Evolutionary conservation across 441 rosid genomes (phyloP), one percentile per base, ranked within the genome.

Genomic region (Erodium trifolium): DNA sequence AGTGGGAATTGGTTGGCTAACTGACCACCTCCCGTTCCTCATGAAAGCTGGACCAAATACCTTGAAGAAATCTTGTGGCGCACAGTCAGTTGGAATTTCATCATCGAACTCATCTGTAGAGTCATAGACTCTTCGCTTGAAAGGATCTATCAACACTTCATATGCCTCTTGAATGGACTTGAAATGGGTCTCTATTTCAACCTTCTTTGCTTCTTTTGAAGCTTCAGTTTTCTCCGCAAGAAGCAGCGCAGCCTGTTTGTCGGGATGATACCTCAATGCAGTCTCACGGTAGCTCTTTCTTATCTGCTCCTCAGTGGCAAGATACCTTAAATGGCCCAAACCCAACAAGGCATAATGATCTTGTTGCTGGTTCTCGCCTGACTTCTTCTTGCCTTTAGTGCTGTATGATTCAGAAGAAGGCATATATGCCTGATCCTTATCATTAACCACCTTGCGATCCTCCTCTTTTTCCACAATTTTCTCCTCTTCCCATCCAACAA

Each of bases 21-120:
- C 88, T 19, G 97, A 94, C 99, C 99, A 94, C 73, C 92, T 82
- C 19, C 97, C 97, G 73, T 94, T 94, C 77, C 99, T 89, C 91
- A 83, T 80, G 75, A 93, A 93, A 70, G 96, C 99, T 16, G 97
- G 97, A 74, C 93, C 88, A 81, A 93, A 93, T 43, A 93, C 99
- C 85, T 84, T 91, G 83, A 79, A 94, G 83, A 94, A 94, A 79
- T 91, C 99, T 71, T 86, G 96, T 0, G 92, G 91, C 3, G 86
- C 83, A 75, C 97, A 90, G 16, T 91, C 96, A 0, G 89, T 77
- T 0, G 99, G 99, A 67, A 91, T 85, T 79, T 90, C 97, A 78
- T 94, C 97, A 75, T 94, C 99, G 82, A 94, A 91, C 81, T 94
- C 97, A 79, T 89, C 97, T 2, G 94, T 86, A 7, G 99, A 94